These are phyloP conservation scores for Monilinia laxa DNA, from an alignment of 2,329 filamentous ascomycete species.

Conservation along the genomic window DNA sequence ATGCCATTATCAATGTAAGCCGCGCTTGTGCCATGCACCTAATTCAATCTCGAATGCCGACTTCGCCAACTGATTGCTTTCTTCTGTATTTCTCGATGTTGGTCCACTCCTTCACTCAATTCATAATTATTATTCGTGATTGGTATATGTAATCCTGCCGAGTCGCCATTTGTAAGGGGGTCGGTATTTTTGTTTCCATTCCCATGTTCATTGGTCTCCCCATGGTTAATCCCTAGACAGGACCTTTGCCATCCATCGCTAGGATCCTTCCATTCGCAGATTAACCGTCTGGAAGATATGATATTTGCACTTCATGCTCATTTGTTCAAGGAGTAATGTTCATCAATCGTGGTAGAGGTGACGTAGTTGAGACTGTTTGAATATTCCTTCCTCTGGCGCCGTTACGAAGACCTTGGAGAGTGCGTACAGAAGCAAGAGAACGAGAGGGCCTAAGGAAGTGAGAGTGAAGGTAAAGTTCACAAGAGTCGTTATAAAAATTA, in stretches of 20 bases:
- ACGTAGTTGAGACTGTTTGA: slow-evolving; percentile 41
- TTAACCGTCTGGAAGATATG: background rate
- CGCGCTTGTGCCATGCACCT: slow-evolving; percentile 66
- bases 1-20: slow-evolving; percentile 61
- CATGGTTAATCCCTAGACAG: slow-evolving; percentile 21
- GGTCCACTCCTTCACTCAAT: background rate
- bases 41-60: slow-evolving; percentile 52
- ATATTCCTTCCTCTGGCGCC: slow-evolving; percentile 47
- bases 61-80: slow-evolving; percentile 33
- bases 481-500: slow-evolving; percentile 55
- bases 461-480: slow-evolving; percentile 54
- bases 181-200: slow-evolving; percentile 23
- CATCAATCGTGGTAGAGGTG: slow-evolving; percentile 38
- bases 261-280: slow-evolving; percentile 1
- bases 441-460: slow-evolving; percentile 49
- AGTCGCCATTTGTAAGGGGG: slow-evolving; percentile 6
- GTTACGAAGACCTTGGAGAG: slow-evolving; percentile 50
- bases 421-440: slow-evolving; percentile 50
- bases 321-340: slow-evolving; percentile 39
- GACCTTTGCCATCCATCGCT: slow-evolving; percentile 7
- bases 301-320: slow-evolving; percentile 37
- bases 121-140: background rate
- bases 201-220: slow-evolving; percentile 19
- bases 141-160: background rate
- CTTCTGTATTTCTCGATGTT: slow-evolving; percentile 20